Evolutionary conservation across 2,329 filamentous ascomycete genomes (phyloP).

Genomic region (Diatrype stigma): DNA sequence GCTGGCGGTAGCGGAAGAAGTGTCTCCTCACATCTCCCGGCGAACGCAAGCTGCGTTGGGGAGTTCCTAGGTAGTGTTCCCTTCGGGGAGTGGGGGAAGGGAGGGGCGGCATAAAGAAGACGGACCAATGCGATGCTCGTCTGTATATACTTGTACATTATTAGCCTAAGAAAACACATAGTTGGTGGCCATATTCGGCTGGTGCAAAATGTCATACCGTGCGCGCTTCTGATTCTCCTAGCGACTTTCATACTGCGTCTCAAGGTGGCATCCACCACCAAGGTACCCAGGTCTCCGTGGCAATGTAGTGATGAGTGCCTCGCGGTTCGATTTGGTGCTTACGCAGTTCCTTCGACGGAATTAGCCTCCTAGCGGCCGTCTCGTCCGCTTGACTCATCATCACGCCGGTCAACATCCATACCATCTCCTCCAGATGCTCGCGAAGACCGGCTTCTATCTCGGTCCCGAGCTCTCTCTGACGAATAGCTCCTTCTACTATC

Average conservation of each 20-base stretch:
- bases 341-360: no score
- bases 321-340: neutral
- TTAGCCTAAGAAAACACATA: neutral
- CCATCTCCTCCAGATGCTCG: slow-evolving; percentile 16
- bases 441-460: slow-evolving; percentile 21
- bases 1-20: slow-evolving; percentile 49
- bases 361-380: neutral
- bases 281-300: no score
- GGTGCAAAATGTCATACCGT: neutral
- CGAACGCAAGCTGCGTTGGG: slow-evolving; percentile 2
- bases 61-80: no score
- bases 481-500: slow-evolving; percentile 13
- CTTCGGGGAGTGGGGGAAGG: neutral
- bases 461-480: slow-evolving; percentile 13
- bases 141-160: slow-evolving; percentile 2
- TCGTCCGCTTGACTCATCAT: slow-evolving; percentile 12
- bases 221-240: neutral
- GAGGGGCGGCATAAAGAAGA: neutral
- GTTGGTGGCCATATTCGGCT: neutral
- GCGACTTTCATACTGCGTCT: neutral
- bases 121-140: no score
- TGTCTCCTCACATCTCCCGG: slow-evolving; percentile 19
- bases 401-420: slow-evolving; percentile 37
- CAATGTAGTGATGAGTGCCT: neutral
- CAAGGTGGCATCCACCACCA: neutral